phyloP scores from a whole-genome alignment of 1,284 basidiomycete genomes.

The Cryptococcus deneoformans region DNA sequence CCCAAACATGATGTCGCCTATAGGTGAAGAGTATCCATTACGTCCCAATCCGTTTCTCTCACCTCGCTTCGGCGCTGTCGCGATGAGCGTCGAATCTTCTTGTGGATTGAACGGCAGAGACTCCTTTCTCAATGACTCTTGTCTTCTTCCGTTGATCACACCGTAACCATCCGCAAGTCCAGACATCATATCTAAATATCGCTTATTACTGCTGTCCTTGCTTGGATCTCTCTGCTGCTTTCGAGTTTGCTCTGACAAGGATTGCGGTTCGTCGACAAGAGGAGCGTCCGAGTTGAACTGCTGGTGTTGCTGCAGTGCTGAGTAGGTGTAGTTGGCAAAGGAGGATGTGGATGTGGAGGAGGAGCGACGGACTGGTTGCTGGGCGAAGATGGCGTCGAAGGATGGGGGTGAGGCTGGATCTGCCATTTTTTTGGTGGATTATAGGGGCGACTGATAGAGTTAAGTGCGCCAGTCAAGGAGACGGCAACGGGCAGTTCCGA shows the following conservation, averaged over 20 bases:
- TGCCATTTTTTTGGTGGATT: constrained; percentile 15
- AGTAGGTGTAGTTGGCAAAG: constrained; percentile 10
- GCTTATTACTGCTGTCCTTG: neutral
- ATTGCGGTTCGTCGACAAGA: constrained; percentile 29
- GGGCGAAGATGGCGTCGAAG: constrained; percentile 29
- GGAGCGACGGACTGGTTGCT: constrained; percentile 13
- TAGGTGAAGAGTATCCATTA: constrained; percentile 10
- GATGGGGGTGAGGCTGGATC: constrained; percentile 18
- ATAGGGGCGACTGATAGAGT: neutral
- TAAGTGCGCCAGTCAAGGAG: neutral
- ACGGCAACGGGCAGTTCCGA: no score
- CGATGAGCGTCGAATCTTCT: constrained; percentile 36
- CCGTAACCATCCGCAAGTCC: neutral
- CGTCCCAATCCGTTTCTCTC: neutral
- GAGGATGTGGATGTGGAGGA: constrained; percentile 12
- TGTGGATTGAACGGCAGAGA: constrained; percentile 40
- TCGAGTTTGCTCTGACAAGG: constrained; percentile 4
- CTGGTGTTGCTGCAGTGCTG: neutral
- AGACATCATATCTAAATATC: neutral
- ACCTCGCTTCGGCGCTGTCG: constrained; percentile 16
- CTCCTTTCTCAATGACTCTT: constrained; percentile 26
- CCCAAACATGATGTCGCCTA: constrained; percentile 23
- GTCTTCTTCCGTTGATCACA: neutral
- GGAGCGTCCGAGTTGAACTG: neutral
- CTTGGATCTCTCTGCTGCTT: constrained; percentile 1